Conservation (phyloP, 441 rosid genomes). For the Croton laevigatus region DNA sequence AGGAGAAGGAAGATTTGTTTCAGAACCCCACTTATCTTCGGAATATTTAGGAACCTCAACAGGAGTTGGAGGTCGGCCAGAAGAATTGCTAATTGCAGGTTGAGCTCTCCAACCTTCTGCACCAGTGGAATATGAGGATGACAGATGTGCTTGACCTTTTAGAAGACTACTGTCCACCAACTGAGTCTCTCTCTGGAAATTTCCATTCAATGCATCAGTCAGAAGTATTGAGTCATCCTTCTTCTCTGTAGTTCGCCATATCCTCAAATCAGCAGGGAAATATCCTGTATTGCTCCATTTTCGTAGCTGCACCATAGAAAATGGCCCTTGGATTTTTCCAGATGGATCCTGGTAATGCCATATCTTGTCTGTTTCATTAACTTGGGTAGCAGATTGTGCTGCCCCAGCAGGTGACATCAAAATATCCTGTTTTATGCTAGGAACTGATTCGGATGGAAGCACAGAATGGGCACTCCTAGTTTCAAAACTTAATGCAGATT, state of each 20-base stretch:
- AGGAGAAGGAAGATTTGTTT: slow-evolving; percentile 81
- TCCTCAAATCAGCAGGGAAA: slow-evolving; percentile 76
- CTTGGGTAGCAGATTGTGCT: slow-evolving; percentile 39
- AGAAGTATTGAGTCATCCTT: slow-evolving; percentile 70
- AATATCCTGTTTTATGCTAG: slow-evolving; percentile 39
- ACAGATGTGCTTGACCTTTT: slow-evolving; percentile 36
- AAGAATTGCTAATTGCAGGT: slow-evolving; percentile 31
- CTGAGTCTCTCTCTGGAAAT: slow-evolving; percentile 54
- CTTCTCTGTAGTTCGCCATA: slow-evolving; percentile 68
- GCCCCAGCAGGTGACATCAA: slow-evolving; percentile 34
- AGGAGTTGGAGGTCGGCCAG: slow-evolving; percentile 35
- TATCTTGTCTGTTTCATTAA: slow-evolving; percentile 74
- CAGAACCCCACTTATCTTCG: slow-evolving; percentile 53
- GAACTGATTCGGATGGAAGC: slow-evolving; percentile 34
- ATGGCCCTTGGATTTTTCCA: slow-evolving; percentile 92
- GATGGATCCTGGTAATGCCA: slow-evolving; percentile 95
- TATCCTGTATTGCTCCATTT: slow-evolving; percentile 94
- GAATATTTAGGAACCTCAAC: slow-evolving; percentile 54
- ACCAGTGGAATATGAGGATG: slow-evolving; percentile 8
- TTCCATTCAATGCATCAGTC: slow-evolving; percentile 64
- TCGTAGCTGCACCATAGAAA: slow-evolving; percentile 84
- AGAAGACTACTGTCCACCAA: slow-evolving; percentile 30
- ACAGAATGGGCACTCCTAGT: slow-evolving; percentile 35
- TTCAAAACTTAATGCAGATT: slow-evolving; percentile 42
- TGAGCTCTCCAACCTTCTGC: slow-evolving; percentile 33